phyloP scores from a whole-genome alignment of 148 eudicot genomes.

The Hydrangea macrophylla region DNA sequence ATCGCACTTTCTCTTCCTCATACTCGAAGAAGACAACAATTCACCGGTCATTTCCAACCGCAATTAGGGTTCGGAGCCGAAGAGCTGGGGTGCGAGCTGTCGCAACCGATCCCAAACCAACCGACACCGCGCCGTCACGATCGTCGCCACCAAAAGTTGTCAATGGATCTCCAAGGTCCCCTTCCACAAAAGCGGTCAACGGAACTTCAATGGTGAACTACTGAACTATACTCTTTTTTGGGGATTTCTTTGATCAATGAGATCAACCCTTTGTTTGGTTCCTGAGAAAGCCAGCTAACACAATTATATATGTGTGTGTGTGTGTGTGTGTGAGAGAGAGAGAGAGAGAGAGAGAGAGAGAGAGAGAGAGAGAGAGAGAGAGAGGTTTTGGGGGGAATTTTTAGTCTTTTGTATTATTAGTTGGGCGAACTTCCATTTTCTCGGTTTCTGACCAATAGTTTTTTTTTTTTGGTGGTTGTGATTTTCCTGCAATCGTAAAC shows the following conservation, averaged over 20 bases:
- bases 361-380: neutral
- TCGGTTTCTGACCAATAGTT: neutral
- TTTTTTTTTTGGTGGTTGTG: neutral
- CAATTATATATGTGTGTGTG: too few relatives aligned
- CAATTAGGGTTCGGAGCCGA: conserved; percentile 8
- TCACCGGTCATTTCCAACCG: conserved; percentile 16
- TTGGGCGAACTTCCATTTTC: too few relatives aligned
- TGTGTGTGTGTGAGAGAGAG: too few relatives aligned
- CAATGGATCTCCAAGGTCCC: conserved; percentile 25
- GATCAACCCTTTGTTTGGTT: neutral
- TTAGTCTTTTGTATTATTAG: too few relatives aligned
- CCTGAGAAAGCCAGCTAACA: neutral
- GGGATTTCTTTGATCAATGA: neutral
- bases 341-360: neutral
- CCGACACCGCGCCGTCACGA: conserved; percentile 15
- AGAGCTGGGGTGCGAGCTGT: conserved; percentile 34
- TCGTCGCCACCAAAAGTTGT: conserved; percentile 11
- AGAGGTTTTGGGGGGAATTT: too few relatives aligned
- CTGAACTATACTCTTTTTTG: neutral
- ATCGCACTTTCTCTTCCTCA: neutral
- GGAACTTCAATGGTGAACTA: conserved; percentile 36
- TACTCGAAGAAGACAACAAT: neutral
- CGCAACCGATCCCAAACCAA: conserved; percentile 48
- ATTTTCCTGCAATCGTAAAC: neutral
- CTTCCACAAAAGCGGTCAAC: conserved; percentile 30